A percentile compares a stretch with the other conserved stretches of the same genome.
These are phyloP conservation scores for Aureobasidium sp. DNA, from an alignment of 2,329 filamentous ascomycete species.

Conservation along the genomic window DNA sequence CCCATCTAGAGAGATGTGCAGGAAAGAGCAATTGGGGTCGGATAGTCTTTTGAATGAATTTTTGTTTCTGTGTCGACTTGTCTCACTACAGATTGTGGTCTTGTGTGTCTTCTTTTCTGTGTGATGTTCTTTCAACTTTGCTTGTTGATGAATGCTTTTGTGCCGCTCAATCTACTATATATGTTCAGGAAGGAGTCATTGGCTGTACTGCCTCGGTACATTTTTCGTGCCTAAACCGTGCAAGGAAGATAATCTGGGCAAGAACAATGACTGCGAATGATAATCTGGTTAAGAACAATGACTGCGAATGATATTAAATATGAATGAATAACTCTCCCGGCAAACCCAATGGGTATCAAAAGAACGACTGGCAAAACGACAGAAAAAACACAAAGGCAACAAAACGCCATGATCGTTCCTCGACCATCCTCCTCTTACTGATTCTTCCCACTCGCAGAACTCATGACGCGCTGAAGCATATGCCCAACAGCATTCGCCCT, in stretches of 20 bases:
- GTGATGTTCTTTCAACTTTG: not conserved
- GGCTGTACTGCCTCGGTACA: not conserved
- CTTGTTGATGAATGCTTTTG: too few species aligned
- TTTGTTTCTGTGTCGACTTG: not conserved
- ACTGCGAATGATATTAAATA: not conserved
- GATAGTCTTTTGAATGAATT: not conserved
- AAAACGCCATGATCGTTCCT: not conserved
- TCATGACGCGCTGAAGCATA: constrained; percentile 11
- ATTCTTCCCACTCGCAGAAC: not conserved
- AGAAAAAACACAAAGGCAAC: not conserved
- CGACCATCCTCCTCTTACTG: not conserved
- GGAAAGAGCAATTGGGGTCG: not conserved
- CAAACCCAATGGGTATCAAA: not conserved
- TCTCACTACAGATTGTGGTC: not conserved
- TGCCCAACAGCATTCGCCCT: not conserved
- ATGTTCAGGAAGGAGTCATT: not conserved
- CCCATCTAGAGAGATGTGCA: not conserved
- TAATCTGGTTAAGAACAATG: not conserved
- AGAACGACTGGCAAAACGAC: not conserved
- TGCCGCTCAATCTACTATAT: too few species aligned
- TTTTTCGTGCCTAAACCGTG: too few species aligned
- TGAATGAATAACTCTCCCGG: not conserved
- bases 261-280: too few species aligned
- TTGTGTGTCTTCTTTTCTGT: not conserved
- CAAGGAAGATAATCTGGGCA: too few species aligned